These are phyloP conservation scores for Leccinum rimulosum DNA, from an alignment of 768 basidiomycete genomes.

Conservation along the genomic window DNA sequence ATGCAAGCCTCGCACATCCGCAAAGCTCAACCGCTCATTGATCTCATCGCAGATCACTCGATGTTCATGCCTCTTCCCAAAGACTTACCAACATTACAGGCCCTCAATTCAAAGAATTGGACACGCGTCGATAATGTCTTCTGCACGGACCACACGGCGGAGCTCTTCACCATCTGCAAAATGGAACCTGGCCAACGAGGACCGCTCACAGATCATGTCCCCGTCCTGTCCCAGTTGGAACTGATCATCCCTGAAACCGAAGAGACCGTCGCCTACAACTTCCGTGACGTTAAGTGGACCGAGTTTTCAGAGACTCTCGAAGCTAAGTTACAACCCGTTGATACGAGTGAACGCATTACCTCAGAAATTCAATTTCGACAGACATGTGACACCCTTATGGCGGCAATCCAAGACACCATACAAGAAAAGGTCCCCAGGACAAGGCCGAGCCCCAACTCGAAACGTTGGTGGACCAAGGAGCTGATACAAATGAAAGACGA, in stretches of 20 bases:
- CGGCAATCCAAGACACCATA: background rate
- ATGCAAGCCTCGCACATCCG: too few species aligned
- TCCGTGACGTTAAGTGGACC: background rate
- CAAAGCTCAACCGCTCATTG: too few species aligned
- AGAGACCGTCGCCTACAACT: background rate
- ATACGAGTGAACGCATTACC: background rate
- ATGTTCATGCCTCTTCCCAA: too few species aligned
- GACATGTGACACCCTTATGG: background rate
- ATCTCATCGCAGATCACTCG: too few species aligned
- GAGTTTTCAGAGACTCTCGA: background rate
- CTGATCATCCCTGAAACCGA: background rate
- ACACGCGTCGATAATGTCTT: slow-evolving; percentile 39
- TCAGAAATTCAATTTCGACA: background rate
- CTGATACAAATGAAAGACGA: background rate
- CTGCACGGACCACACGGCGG: background rate
- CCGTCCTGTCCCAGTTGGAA: background rate
- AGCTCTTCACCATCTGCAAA: background rate
- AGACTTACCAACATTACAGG: too few species aligned
- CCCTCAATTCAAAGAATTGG: slow-evolving; percentile 15
- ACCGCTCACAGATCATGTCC: background rate
- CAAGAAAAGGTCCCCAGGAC: background rate
- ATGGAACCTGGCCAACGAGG: background rate
- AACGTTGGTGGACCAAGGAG: background rate
- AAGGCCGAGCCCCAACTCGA: background rate
- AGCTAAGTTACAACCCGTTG: background rate